These are phyloP conservation scores for Taphrina communis DNA, from an alignment of 1,139 yeast genomes.

Conservation along the genomic window DNA sequence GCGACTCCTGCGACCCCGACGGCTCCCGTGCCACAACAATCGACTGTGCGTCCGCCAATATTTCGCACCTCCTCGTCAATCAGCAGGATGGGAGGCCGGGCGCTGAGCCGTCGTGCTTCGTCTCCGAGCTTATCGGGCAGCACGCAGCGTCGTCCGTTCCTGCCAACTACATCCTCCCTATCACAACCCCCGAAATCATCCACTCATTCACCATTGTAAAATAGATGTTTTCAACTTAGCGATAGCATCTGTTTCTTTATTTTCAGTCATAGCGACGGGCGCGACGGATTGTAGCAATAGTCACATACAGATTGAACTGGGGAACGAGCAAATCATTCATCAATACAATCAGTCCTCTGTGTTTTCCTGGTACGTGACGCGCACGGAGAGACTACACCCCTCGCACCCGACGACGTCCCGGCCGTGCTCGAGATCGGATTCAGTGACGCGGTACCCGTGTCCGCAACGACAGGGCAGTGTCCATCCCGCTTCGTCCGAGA, in stretches of 20 bases:
- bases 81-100: slow-evolving; percentile 17
- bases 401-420: slow-evolving; percentile 40
- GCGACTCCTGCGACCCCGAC: background rate
- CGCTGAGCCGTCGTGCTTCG: slow-evolving; percentile 20
- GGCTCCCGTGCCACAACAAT: background rate
- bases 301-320: background rate
- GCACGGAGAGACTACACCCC: slow-evolving; percentile 42
- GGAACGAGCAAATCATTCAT: background rate
- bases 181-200: background rate
- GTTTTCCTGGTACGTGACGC: slow-evolving; percentile 40
- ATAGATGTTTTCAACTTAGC: background rate
- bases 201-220: background rate
- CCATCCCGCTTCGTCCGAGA: slow-evolving; percentile 7
- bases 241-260: background rate
- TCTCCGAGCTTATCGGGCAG: slow-evolving; percentile 12
- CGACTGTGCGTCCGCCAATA: background rate
- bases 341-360: slow-evolving; percentile 9
- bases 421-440: slow-evolving; percentile 40
- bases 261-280: slow-evolving; percentile 3
- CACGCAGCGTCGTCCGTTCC: slow-evolving; percentile 8
- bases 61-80: slow-evolving; percentile 14
- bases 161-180: background rate
- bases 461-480: slow-evolving; percentile 41
- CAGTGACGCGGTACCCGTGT: slow-evolving; percentile 38
- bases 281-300: background rate